Base-by-base conservation (phyloP, 805 yeast species). In the Allodekkera sacchari region DNA sequence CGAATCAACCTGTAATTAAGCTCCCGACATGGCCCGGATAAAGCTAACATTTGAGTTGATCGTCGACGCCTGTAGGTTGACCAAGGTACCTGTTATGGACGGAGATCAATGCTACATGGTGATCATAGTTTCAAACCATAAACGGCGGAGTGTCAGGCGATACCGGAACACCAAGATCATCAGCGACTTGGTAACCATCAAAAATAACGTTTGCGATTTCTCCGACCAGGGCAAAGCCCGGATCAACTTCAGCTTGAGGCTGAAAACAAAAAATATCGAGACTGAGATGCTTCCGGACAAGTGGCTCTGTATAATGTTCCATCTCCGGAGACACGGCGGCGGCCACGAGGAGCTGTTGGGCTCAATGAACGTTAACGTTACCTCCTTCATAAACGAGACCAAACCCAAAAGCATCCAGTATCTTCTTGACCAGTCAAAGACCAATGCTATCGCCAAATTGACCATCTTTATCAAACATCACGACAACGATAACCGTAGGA, bases 1-100 rank as follows among this genome's bases (percentile, higher is more conserved):
- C 16, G 11, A n/a, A 9, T 14, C 15, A 7, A 7, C 16, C 27
- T 9, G 11, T 11, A 20, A 8, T 7, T 20, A 8, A 20, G 7
- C 10, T 20, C 22, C 10, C 22, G 10, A 7, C 10, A 20, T 20
- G 10, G 10, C 22, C 7, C 10, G 7, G 22, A 5, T 19, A 14
- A 21, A 18, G 7, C 33, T 48, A 7, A 39, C 74, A 55, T 88
- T 83, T 53, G 59, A 71, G 30, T 63, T 84, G 25, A 53, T 63
- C 14, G 56, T 84, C 18, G 54, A 66, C 12, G 66, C 87, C 29
- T 68, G 71, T 34, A 94, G 83, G 41, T 60, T 89, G 28, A 68
- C 78, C n/a, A 88, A 88, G 47, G 71, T 89, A 18, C 97, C 97
- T 2, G 87, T 83, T 42, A 64, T 79, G 1, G 61, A 75, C 3